A percentile compares a stretch with the other conserved stretches of the same genome.
phyloP scores from a whole-genome alignment of 495 filamentous ascomycete species.

The Penicillium egyptiacum region DNA sequence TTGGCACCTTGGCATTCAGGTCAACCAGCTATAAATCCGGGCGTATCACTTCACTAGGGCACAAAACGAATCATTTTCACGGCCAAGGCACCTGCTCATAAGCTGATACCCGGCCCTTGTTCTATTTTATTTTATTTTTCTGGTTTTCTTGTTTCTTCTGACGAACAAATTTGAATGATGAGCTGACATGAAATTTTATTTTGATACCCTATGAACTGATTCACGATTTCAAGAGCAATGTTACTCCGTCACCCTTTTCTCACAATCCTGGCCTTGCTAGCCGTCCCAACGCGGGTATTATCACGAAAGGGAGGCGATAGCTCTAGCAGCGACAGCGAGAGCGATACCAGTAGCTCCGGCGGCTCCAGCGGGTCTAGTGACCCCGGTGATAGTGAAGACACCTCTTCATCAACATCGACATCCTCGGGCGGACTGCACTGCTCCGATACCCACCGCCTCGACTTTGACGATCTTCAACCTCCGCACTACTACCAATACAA shows the following conservation, averaged over 20 bases:
- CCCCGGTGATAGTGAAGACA: neutral
- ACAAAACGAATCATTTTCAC: neutral
- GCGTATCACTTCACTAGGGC: neutral
- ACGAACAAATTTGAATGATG: neutral
- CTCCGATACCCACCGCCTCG: conserved; percentile 5
- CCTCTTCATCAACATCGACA: neutral
- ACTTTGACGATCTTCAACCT: conserved; percentile 1
- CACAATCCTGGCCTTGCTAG: conserved; percentile 2
- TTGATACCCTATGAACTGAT: neutral
- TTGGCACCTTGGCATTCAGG: conserved; percentile 13
- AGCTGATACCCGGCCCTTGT: neutral
- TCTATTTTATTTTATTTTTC: neutral
- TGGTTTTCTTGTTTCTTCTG: neutral
- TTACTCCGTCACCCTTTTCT: conserved; percentile 4
- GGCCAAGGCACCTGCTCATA: neutral
- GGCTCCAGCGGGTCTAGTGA: neutral
- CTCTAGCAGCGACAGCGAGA: neutral
- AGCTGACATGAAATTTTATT: neutral
- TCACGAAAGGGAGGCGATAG: neutral
- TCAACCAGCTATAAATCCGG: neutral
- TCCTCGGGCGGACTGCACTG: neutral
- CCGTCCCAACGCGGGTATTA: neutral
- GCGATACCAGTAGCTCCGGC: neutral
- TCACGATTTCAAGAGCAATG: neutral
- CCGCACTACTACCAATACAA: conserved; percentile 5